Percentiles rank a stretch among this genome's conserved stretches.
Conservation (phyloP, 345 rosid species). For the Carallia pectinifolia region DNA sequence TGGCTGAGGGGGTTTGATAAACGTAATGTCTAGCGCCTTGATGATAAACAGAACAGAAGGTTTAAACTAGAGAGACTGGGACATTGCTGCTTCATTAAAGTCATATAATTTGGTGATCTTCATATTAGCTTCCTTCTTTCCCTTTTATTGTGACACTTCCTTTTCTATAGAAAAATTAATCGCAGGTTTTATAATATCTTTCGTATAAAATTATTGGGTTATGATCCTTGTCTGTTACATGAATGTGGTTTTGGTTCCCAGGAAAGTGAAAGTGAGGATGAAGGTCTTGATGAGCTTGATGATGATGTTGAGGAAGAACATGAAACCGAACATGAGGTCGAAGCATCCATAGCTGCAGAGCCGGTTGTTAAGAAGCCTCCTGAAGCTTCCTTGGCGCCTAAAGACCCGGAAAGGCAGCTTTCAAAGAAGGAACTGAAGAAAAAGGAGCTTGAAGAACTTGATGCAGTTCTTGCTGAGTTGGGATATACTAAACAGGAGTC, state of each 20-base stretch:
- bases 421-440: conserved; percentile 87
- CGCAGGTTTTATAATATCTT: no score
- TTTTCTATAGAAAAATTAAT: no score
- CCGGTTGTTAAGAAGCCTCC: conserved; percentile 47
- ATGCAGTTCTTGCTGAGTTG: conserved; percentile 81
- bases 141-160: no score
- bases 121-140: no score
- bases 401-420: conserved; percentile 83
- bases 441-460: conserved; percentile 90
- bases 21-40: no score
- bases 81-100: no score
- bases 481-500: conserved; percentile 50
- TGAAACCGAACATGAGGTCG: conserved; percentile 44
- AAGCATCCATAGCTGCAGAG: conserved; percentile 45
- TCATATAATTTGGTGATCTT: no score
- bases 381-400: conserved; percentile 50
- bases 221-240: not conserved
- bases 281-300: conserved; percentile 70
- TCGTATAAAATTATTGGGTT: not conserved
- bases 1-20: no score
- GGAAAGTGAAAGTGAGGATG: conserved; percentile 93
- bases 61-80: no score
- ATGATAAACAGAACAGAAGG: no score
- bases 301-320: conserved; percentile 62
- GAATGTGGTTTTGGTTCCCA: conserved; percentile 20